Conservation (phyloP, 2,329 filamentous ascomycete genomes). For the Hymenoscyphus fraxineus region DNA sequence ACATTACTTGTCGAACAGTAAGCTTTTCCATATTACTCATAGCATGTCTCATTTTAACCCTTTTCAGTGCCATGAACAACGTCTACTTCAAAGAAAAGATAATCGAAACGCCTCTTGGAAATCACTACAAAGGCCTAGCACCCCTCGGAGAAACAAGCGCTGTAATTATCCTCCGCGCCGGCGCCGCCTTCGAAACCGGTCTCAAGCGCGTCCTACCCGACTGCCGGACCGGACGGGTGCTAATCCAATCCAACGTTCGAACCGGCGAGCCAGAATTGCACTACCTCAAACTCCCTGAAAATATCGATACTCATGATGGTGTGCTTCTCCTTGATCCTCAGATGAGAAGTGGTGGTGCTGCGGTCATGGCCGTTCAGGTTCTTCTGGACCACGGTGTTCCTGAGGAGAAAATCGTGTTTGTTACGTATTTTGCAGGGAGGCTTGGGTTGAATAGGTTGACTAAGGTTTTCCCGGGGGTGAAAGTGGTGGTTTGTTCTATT, state of each 20-base stretch:
- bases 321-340: slow-evolving; percentile 89
- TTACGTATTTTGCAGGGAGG: slow-evolving; percentile 85
- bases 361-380: slow-evolving; percentile 94
- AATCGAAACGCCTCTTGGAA: slow-evolving; percentile 68
- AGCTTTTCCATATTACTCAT: slow-evolving; percentile 23
- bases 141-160: slow-evolving; percentile 74
- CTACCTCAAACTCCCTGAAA: slow-evolving; percentile 73
- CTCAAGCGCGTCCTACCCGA: slow-evolving; percentile 89
- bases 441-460: slow-evolving; percentile 80
- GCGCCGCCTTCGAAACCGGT: slow-evolving; percentile 82
- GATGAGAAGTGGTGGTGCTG: slow-evolving; percentile 84
- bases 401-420: slow-evolving; percentile 82
- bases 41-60: slow-evolving; percentile 11
- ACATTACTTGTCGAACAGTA: slow-evolving; percentile 79
- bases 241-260: slow-evolving; percentile 83
- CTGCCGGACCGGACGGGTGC: slow-evolving; percentile 79
- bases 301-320: slow-evolving; percentile 70
- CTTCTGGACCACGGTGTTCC: slow-evolving; percentile 88
- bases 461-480: slow-evolving; percentile 83
- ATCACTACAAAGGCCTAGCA: slow-evolving; percentile 67
- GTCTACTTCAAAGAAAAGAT: slow-evolving; percentile 61
- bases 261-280: slow-evolving; percentile 92
- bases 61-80: slow-evolving; percentile 67
- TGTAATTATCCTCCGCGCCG: slow-evolving; percentile 83
- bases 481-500: slow-evolving; percentile 79